phyloP scores from a whole-genome alignment of 2,329 filamentous ascomycete species.

The Fusarium tupiense region DNA sequence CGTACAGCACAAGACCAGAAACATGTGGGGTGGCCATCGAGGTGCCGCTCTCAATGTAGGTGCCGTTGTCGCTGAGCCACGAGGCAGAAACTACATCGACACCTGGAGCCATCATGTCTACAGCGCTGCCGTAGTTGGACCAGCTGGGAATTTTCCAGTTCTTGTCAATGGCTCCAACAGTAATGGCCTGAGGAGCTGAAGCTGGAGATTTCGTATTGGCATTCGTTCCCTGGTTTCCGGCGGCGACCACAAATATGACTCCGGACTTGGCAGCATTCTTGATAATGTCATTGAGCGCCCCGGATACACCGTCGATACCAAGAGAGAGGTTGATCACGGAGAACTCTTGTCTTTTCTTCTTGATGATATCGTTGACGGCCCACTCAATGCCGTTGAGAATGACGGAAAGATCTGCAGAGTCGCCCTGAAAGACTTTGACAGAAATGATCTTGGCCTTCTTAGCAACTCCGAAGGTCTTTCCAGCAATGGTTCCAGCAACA shows the following conservation, averaged over 20 bases:
- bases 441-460: conserved; percentile 56
- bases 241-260: conserved; percentile 64
- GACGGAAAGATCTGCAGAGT: conserved; percentile 42
- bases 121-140: conserved; percentile 59
- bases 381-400: conserved; percentile 51
- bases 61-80: conserved; percentile 54
- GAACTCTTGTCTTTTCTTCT: conserved; percentile 50
- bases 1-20: conserved; percentile 63
- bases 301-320: conserved; percentile 54
- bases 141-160: conserved; percentile 54
- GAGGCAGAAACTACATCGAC: conserved; percentile 58
- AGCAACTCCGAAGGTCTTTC: conserved; percentile 52
- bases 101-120: conserved; percentile 65
- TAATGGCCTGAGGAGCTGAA: conserved; percentile 45
- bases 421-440: conserved; percentile 57
- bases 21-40: conserved; percentile 72
- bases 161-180: conserved; percentile 50
- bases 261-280: conserved; percentile 56
- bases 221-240: conserved; percentile 58
- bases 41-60: conserved; percentile 64
- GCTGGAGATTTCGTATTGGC: conserved; percentile 44
- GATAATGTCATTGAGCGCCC: conserved; percentile 60
- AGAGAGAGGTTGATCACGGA: conserved; percentile 67
- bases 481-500: conserved; percentile 49
- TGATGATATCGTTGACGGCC: conserved; percentile 56